Evolutionary conservation across 2,329 filamentous ascomycete species (phyloP).

Genomic region (Fusarium poae): DNA sequence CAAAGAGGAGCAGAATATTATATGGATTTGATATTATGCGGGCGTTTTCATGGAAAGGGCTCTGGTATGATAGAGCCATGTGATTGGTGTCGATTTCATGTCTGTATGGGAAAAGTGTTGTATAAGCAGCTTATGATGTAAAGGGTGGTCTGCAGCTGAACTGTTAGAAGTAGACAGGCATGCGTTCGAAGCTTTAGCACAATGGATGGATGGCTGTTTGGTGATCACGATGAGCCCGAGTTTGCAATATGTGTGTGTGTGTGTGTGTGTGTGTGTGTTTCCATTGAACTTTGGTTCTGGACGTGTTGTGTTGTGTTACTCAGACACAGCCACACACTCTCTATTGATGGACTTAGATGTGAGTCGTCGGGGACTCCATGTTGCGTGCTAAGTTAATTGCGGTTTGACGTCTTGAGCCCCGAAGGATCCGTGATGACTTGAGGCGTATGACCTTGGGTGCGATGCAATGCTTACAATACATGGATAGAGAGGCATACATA

Average conservation of each 20-base stretch:
- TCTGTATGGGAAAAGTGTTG: slow-evolving; percentile 32
- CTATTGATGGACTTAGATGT: slow-evolving; percentile 19
- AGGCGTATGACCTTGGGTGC: slow-evolving; percentile 31
- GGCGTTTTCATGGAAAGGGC: slow-evolving; percentile 40
- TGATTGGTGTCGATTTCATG: slow-evolving; percentile 22
- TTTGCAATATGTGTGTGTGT: background rate
- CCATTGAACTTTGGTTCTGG: slow-evolving; percentile 2
- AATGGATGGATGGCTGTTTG: slow-evolving; percentile 15
- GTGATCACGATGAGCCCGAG: slow-evolving; percentile 20
- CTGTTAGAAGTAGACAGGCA: slow-evolving; percentile 19
- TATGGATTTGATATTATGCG: slow-evolving; percentile 30
- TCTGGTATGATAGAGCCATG: slow-evolving; percentile 41
- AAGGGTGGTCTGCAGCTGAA: slow-evolving; percentile 19
- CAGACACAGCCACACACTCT: slow-evolving; percentile 35
- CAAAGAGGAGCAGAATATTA: slow-evolving; percentile 23
- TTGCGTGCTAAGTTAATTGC: slow-evolving; percentile 15
- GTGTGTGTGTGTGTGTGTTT: background rate
- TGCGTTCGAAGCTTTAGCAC: slow-evolving; percentile 10
- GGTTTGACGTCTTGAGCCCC: slow-evolving; percentile 35
- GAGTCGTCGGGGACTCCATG: slow-evolving; percentile 32
- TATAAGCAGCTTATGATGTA: slow-evolving; percentile 42
- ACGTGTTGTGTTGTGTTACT: slow-evolving; percentile 11
- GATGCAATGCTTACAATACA: background rate
- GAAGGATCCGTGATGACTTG: slow-evolving; percentile 45
- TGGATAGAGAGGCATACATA: background rate